Evolutionary conservation across 257 asterid species (phyloP).

Genomic region (Lycium barbarum): DNA sequence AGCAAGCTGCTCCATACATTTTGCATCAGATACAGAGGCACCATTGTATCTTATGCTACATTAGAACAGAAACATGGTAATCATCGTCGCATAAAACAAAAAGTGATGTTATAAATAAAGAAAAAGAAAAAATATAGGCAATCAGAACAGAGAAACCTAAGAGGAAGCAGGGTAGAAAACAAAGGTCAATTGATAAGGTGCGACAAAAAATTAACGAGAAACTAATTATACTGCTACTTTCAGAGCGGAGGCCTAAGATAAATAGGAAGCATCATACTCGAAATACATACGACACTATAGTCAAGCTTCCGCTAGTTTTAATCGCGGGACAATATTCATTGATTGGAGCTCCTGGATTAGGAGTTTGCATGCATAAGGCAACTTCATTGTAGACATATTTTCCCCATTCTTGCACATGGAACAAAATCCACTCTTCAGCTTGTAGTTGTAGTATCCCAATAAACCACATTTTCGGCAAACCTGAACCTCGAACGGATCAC

Average conservation of each 20-base stretch:
- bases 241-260: background rate
- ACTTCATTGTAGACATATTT: constrained; percentile 80
- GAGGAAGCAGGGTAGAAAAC: background rate
- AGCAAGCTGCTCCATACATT: background rate
- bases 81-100: background rate
- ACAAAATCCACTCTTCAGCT: constrained; percentile 70
- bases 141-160: background rate
- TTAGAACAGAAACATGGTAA: background rate
- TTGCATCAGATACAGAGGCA: background rate
- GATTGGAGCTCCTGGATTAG: constrained; percentile 70
- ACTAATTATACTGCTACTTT: background rate
- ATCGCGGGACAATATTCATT: constrained; percentile 50
- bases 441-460: constrained; percentile 75
- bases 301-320: constrained; percentile 47
- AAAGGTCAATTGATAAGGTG: background rate
- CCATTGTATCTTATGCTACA: background rate
- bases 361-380: constrained; percentile 98
- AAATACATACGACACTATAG: background rate
- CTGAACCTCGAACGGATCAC: constrained; percentile 96
- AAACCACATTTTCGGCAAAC: constrained; percentile 91
- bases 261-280: no score
- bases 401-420: constrained; percentile 87
- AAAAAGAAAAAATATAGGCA: background rate
- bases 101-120: background rate
- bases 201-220: background rate